A percentile compares a stretch with the other conserved stretches of the same genome.
Conservation (phyloP, 2,329 filamentous ascomycete genomes). For the Pleomassaria siparia region DNA sequence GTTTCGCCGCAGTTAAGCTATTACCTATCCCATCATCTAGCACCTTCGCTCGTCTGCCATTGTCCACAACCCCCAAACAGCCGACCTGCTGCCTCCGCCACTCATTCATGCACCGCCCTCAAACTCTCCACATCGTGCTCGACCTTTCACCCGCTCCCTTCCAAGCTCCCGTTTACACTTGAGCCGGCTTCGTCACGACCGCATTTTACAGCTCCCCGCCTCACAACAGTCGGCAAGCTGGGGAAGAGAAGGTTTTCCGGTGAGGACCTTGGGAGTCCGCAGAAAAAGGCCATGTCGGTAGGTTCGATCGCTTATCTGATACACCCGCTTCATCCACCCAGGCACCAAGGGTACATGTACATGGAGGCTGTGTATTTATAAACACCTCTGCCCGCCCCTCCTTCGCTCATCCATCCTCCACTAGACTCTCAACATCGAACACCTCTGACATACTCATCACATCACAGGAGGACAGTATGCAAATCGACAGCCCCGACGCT, state of each 20-base stretch:
- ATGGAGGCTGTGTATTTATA: slow-evolving; percentile 31
- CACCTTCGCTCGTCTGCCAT: slow-evolving; percentile 5
- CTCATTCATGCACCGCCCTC: neutral
- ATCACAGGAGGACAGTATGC: slow-evolving; percentile 58
- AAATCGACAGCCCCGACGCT: slow-evolving; percentile 61
- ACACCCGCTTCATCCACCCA: slow-evolving; percentile 6
- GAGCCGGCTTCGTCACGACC: slow-evolving; percentile 9
- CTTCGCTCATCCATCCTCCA: slow-evolving; percentile 1
- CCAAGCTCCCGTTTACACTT: slow-evolving; percentile 3
- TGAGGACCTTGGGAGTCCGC: slow-evolving; percentile 43
- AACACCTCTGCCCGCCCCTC: slow-evolving; percentile 11
- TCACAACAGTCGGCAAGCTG: slow-evolving; percentile 42
- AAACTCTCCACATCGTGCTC: neutral
- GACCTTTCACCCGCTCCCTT: neutral
- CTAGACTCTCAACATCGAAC: too few species aligned
- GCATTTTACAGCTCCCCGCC: slow-evolving; percentile 26
- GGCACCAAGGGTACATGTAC: slow-evolving; percentile 12
- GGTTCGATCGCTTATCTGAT: slow-evolving; percentile 17
- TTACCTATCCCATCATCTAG: slow-evolving; percentile 3
- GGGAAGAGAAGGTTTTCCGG: slow-evolving; percentile 44
- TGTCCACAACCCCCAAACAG: neutral
- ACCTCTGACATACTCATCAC: slow-evolving; percentile 1
- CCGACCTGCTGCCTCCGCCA: slow-evolving; percentile 2
- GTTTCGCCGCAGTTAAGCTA: slow-evolving; percentile 9
- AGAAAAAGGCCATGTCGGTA: slow-evolving; percentile 46